Conservation (phyloP, 805 yeast genomes). For the Nakazawaea anatomiae region DNA sequence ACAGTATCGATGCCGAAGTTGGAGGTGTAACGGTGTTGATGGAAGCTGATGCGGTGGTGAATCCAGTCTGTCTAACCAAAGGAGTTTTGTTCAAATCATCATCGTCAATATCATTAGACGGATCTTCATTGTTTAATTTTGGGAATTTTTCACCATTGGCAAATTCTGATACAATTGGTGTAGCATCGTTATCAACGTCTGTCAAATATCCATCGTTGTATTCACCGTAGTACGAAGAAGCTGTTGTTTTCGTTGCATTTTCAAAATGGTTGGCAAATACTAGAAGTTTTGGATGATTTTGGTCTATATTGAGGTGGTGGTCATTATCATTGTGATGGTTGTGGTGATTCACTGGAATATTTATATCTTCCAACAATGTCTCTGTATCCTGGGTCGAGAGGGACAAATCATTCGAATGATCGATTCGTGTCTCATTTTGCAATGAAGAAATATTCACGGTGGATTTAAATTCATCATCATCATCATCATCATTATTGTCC, state of each 20-base stretch:
- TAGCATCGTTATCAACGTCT: slow-evolving; percentile 6
- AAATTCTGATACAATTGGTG: slow-evolving; percentile 1
- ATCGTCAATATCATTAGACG: background rate
- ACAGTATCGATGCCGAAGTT: background rate
- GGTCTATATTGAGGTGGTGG: background rate
- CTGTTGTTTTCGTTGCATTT: background rate
- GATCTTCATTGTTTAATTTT: background rate
- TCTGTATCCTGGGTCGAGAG: background rate
- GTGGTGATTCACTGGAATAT: background rate
- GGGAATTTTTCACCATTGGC: background rate
- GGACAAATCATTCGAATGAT: background rate
- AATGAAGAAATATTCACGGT: background rate
- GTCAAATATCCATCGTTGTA: slow-evolving; percentile 6
- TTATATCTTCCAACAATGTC: background rate
- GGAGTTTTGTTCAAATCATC: slow-evolving; percentile 9
- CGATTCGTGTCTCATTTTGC: background rate
- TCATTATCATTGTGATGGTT: background rate
- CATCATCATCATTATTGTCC: background rate
- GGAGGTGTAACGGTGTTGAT: background rate
- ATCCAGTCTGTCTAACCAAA: slow-evolving; percentile 2
- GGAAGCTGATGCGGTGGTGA: background rate
- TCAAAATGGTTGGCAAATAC: slow-evolving; percentile 3
- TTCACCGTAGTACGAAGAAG: slow-evolving; percentile 8
- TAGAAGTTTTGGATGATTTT: background rate
- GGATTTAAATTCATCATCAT: background rate